Percentiles rank a stretch among this genome's conserved stretches.
Evolutionary conservation across 1,284 basidiomycete species (phyloP).

Genomic region (Spongiforma sp.): DNA sequence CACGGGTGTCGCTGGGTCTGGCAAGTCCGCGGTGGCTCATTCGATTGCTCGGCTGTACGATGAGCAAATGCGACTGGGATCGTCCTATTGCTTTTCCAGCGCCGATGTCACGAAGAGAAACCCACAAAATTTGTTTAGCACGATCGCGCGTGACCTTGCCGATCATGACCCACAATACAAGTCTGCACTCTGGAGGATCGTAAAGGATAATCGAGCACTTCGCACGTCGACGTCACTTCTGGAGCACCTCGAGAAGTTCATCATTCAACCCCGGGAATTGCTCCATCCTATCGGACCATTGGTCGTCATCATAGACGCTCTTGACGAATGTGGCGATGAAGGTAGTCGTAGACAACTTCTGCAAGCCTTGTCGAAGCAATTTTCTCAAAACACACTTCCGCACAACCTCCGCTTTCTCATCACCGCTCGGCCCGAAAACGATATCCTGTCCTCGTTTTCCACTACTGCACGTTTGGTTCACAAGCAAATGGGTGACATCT

Average conservation of each 20-base stretch:
- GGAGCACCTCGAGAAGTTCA: neutral
- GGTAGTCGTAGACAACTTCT: neutral
- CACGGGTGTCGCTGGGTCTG: neutral
- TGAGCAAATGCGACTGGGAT: neutral
- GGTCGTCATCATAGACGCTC: neutral
- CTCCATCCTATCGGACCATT: neutral
- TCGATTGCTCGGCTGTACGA: neutral
- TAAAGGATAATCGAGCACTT: neutral
- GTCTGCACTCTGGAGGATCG: neutral
- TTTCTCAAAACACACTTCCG: neutral
- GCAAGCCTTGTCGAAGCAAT: neutral
- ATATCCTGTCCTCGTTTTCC: neutral
- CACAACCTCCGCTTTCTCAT: neutral
- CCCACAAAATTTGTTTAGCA: neutral
- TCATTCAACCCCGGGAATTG: neutral
- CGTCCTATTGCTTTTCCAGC: neutral
- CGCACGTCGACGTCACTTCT: neutral
- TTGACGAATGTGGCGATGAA: neutral
- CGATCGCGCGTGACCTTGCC: neutral
- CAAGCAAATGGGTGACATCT: neutral
- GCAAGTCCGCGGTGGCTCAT: neutral
- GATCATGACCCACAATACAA: neutral
- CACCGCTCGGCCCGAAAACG: neutral
- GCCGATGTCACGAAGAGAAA: neutral
- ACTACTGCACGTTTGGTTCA: neutral